Evolutionary conservation across 345 rosid species (phyloP), one percentile per base, ranked within the genome.

Genomic region (Lepidium aucheri): DNA sequence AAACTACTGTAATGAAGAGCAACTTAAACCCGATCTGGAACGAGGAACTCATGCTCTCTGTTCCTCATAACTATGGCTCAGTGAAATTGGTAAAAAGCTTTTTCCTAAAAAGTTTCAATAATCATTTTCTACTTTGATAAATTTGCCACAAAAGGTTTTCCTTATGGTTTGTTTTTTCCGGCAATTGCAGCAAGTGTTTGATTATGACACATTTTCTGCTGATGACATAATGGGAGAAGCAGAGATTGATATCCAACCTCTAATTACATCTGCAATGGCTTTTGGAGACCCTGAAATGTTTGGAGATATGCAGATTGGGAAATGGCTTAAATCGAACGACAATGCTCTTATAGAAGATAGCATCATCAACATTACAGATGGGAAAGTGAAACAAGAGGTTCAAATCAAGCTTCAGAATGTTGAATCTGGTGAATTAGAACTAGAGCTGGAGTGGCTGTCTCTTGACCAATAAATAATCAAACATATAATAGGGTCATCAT

Each of bases 181-280:
- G 2, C 51, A 50, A 17, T 53, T 81, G 78, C 87, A 95, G 99
- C 78, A 76, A 79, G 96, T 95, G 56, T 95, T 69, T 72, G 97
- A 95, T 70, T 56, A 91, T 2, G 95, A 91, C 64, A 89, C 91
- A 15, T 91, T 95, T 63, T 95, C 99, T 9, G 88, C 95, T 3
- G 97, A 95, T 63, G 99, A 95, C 81, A 85, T 95, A 82, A 95
- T 95, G 99, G 97, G 99, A 61, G 97, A 89, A 76, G 99, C 97
- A 10, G 89, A 80, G 78, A 70, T 95, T 0, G 99, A 91, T 80
- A 78, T 95, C 74, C 99, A 89, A 65, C 96, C 97, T 4, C 56
- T 95, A 79, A 79, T 89, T 68, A 84, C 89, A 64, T 84, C 99
- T 5, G 97, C 99, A n/a, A 83, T 89, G 97, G 93, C 95, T 9